Evolutionary conservation across 306 rosid species (phyloP).

Genomic region (Casuarina cunninghamiana): DNA sequence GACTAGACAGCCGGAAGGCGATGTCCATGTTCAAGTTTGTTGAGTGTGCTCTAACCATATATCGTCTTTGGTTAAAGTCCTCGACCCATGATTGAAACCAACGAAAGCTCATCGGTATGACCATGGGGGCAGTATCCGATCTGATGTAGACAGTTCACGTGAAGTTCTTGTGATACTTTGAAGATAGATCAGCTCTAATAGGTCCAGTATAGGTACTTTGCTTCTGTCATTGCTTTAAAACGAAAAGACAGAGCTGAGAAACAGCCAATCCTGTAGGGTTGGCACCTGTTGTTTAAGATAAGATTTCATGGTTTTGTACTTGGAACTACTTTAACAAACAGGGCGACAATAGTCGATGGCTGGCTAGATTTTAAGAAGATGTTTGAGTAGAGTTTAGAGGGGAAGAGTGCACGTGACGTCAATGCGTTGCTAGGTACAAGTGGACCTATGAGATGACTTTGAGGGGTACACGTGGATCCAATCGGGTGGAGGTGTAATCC

Average conservation of each 20-base stretch:
- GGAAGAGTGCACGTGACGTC: slow-evolving; percentile 43
- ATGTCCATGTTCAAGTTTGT: not conserved
- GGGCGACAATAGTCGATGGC: slow-evolving; percentile 46
- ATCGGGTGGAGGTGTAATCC: not conserved
- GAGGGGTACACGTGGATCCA: slow-evolving; percentile 21
- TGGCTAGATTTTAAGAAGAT: slow-evolving; percentile 43
- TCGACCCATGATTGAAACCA: slow-evolving; percentile 24
- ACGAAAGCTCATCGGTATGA: slow-evolving; percentile 9
- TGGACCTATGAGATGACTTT: slow-evolving; percentile 43
- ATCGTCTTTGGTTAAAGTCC: not conserved
- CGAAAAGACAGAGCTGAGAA: slow-evolving; percentile 4
- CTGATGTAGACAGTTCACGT: slow-evolving; percentile 37
- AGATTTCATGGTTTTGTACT: slow-evolving; percentile 50
- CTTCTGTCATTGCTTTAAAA: not conserved
- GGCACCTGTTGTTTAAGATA: slow-evolving; percentile 17
- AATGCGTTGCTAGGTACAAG: slow-evolving; percentile 34
- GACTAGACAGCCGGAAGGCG: slow-evolving; percentile 40
- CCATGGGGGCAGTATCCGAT: slow-evolving; percentile 20
- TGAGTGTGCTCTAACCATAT: too few species aligned
- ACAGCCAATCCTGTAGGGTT: slow-evolving; percentile 44
- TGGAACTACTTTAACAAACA: slow-evolving; percentile 33
- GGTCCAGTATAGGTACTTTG: not conserved
- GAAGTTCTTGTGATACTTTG: slow-evolving; percentile 32
- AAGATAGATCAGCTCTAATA: slow-evolving; percentile 12
- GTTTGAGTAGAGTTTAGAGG: slow-evolving; percentile 30